phyloP scores from a whole-genome alignment of 805 yeast species.

The Lachancea lanzarotensis region DNA sequence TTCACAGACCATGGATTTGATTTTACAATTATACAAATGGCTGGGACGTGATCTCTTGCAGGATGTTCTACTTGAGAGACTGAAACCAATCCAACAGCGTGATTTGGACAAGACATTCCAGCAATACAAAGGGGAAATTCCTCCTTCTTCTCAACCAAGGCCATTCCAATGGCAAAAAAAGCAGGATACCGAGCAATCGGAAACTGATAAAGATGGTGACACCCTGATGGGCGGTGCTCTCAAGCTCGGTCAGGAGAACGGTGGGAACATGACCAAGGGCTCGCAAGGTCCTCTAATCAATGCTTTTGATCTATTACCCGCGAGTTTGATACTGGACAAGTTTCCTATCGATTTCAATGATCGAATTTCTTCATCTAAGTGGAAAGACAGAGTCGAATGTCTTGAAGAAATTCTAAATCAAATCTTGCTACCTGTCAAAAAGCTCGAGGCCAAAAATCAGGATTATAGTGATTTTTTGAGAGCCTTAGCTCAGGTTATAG shows the following conservation, averaged over 20 bases:
- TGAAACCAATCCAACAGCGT: conserved; percentile 89
- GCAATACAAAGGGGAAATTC: conserved; percentile 31
- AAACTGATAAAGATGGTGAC: conserved; percentile 35
- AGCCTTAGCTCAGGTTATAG: conserved; percentile 57
- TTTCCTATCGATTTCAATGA: conserved; percentile 57
- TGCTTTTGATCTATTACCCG: conserved; percentile 64
- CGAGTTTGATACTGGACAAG: conserved; percentile 58
- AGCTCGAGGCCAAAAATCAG: conserved; percentile 41
- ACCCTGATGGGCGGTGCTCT: conserved; percentile 26
- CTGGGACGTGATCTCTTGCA: conserved; percentile 54
- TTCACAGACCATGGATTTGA: conserved; percentile 61
- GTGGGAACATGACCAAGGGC: conserved; percentile 20
- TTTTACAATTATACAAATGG: conserved; percentile 69
- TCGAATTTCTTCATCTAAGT: conserved; percentile 55
- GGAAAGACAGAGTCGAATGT: conserved; percentile 91
- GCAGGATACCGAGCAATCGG: conserved; percentile 17
- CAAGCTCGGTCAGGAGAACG: conserved; percentile 10
- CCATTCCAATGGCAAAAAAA: conserved; percentile 48
- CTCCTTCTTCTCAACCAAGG: conserved; percentile 40
- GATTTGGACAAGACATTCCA: conserved; percentile 70
- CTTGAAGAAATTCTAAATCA: conserved; percentile 52
- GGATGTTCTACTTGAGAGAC: conserved; percentile 51
- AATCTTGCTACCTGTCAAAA: conserved; percentile 47
- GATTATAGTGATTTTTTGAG: conserved; percentile 65
- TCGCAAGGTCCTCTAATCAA: conserved; percentile 39